Evolutionary conservation across 2,329 filamentous ascomycete species (phyloP).

Genomic region (Fusarium buharicum): DNA sequence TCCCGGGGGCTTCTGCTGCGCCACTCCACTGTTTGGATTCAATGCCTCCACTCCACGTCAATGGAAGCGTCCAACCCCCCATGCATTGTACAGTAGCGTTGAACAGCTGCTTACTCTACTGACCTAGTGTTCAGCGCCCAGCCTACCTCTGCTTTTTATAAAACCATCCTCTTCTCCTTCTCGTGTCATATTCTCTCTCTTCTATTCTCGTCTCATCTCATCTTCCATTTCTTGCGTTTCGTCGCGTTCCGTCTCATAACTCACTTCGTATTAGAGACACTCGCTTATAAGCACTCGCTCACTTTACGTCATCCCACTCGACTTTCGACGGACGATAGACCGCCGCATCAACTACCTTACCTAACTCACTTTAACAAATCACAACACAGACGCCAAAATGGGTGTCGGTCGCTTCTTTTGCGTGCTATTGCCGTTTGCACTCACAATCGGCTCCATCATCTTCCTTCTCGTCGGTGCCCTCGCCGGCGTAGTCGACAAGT

Average conservation of each 20-base stretch:
- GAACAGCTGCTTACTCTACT: constrained; percentile 1
- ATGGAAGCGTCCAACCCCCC: constrained; percentile 31
- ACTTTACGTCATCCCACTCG: constrained; percentile 40
- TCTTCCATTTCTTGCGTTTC: constrained; percentile 16
- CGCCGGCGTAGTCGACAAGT: constrained; percentile 66
- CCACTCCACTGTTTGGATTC: constrained; percentile 19
- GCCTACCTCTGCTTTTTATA: constrained; percentile 37
- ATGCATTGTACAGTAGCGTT: not conserved
- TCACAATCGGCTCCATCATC: constrained; percentile 81
- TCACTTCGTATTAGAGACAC: constrained; percentile 19
- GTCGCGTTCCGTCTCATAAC: constrained; percentile 9
- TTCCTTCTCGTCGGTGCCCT: constrained; percentile 70
- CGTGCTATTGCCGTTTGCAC: constrained; percentile 85
- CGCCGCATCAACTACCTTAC: constrained; percentile 14
- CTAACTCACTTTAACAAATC: not conserved
- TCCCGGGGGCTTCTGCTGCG: constrained; percentile 26
- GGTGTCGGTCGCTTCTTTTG: constrained; percentile 82
- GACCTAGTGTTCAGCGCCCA: constrained; percentile 18
- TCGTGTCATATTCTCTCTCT: constrained; percentile 8
- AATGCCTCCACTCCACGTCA: constrained; percentile 27
- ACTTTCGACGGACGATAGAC: constrained; percentile 25
- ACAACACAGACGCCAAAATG: constrained; percentile 52
- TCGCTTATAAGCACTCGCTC: constrained; percentile 33
- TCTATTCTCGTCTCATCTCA: constrained; percentile 16
- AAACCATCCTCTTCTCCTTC: constrained; percentile 32